Evolutionary conservation across 2,329 filamentous ascomycete species (phyloP), one percentile per base, ranked within the genome.

Genomic region (Chalaropsis ovoidea): DNA sequence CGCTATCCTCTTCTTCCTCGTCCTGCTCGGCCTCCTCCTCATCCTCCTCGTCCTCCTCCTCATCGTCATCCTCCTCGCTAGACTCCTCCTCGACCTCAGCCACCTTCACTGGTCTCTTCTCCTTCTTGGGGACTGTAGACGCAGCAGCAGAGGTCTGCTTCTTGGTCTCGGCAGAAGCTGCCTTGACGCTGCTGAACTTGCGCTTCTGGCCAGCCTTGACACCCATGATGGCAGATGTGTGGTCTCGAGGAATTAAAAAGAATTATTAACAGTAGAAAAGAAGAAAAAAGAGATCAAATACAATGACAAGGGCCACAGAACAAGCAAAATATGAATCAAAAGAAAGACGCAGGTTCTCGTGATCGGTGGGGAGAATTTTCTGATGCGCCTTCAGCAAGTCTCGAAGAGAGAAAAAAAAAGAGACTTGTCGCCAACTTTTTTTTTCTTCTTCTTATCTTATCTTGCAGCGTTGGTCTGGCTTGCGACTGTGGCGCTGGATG

Each of bases 161-260:
- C 43, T 71, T 71, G n/a, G 69, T 61, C 60, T 67, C 65, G 35
- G 66, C 68, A 24, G 68, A 58, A 13, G 58, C 64, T 66, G 70
- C 70, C 68, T 72, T 73, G 64, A 70, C 70, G 61, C 75, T 74
- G 70, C 72, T 72, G 54, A 72, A 71, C 69, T 76, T 76, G 47
- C 75, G 72, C 71, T 76, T 76, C 68, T 75, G 75, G 66, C 69
- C 71, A 27, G 69, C 62, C 41, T 65, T 65, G 61, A 64, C 19
- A 56, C 66, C 70, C 70, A 71, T 70, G 41, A 27, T 65, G 65
- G 63, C 63, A n/a, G 60, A 8, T 61, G 41, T 42, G n/a, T 56
- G 52, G 31, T 47, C 22, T 5, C 27, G 54, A 35, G 8, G 19
- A 61, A 65, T 54, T 35, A 60, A 45, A 35, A 54, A 35, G 47